These are phyloP conservation scores for Scytalidium sp. DNA, from an alignment of 2,329 filamentous ascomycete species.

Conservation along the genomic window DNA sequence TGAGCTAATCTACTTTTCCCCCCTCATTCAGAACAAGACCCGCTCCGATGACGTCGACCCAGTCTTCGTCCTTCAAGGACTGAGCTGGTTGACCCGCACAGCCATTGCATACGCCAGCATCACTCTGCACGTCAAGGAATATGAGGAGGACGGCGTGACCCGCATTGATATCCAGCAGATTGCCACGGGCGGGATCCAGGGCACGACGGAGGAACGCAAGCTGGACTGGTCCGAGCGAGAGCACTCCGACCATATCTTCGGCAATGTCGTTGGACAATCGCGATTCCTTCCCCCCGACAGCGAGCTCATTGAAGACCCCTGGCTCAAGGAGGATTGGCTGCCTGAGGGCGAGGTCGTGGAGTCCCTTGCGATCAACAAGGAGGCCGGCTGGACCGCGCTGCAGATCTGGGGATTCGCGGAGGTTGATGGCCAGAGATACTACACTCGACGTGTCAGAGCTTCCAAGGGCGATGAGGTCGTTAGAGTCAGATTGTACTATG, in stretches of 20 bases:
- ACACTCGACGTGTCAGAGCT: slow-evolving; percentile 35
- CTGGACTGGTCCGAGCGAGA: slow-evolving; percentile 52
- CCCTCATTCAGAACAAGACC: slow-evolving; percentile 52
- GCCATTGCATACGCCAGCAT: slow-evolving; percentile 57
- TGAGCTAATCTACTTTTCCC: background rate
- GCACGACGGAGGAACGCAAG: slow-evolving; percentile 53
- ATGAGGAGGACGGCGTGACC: slow-evolving; percentile 35
- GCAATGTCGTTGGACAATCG: slow-evolving; percentile 48
- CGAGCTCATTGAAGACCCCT: slow-evolving; percentile 33
- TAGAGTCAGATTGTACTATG: slow-evolving; percentile 39
- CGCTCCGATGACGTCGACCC: slow-evolving; percentile 56
- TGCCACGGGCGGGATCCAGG: slow-evolving; percentile 59
- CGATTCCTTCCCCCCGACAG: slow-evolving; percentile 35
- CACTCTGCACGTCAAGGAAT: slow-evolving; percentile 41
- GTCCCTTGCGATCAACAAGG: slow-evolving; percentile 44
- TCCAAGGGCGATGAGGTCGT: slow-evolving; percentile 35
- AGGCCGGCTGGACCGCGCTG: slow-evolving; percentile 49
- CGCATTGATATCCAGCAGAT: slow-evolving; percentile 59
- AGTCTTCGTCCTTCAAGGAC: slow-evolving; percentile 56
- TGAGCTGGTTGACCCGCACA: slow-evolving; percentile 57
- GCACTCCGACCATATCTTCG: slow-evolving; percentile 63
- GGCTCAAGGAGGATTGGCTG: slow-evolving; percentile 45
- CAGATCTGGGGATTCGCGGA: slow-evolving; percentile 49
- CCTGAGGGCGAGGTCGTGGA: slow-evolving; percentile 45
- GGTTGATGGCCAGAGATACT: slow-evolving; percentile 36